Evolutionary conservation across 305 asterid species (phyloP), one percentile per base, ranked within the genome.

Genomic region (Fraxinus nigra): DNA sequence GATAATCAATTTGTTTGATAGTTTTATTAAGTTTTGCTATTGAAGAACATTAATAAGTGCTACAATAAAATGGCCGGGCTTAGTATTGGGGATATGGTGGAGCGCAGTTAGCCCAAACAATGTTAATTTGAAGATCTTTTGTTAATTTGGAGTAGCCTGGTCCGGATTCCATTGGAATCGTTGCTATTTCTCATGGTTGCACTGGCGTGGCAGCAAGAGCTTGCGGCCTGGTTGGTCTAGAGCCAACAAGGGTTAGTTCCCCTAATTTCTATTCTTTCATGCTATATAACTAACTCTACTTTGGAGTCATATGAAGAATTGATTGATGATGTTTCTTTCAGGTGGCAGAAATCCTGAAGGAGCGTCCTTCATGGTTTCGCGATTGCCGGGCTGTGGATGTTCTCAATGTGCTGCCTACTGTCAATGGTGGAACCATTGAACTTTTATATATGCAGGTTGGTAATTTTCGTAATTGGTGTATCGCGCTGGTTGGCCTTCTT

Each of bases 131-230:
- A 75, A 11, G 30, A 18, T 30, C 67, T 72, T 80, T 82, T 46
- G 18, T 82, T 87, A 24, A 76, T 87, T 59, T 86, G 83, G 76
- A 76, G 74, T 85, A 96, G 99, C 98, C 98, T 96, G 99, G 99
- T 96, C 99, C 99, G 99, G 99, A 96, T 96, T 96, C 99, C 98
- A 92, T 94, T 94, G 99, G 99, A 96, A 96, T 96, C 98, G 88
- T 93, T 85, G 97, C 98, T 88, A 96, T 96, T 86, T 96, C 98
- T 90, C 98, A 94, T 85, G 98, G 99, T 89, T 96, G 98, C 98
- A 85, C 93, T 88, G 99, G 99, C 51, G 97, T 95, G 92, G 99
- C 99, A 85, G 99, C 99, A 72, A 87, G 99, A 91, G 98, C 97
- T 67, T 95, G 99, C 46, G 98, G 99, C 84, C 95, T 95, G 85